These are phyloP conservation scores for Eutrema japonicum DNA, from an alignment of 345 rosid species.

Conservation along the genomic window DNA sequence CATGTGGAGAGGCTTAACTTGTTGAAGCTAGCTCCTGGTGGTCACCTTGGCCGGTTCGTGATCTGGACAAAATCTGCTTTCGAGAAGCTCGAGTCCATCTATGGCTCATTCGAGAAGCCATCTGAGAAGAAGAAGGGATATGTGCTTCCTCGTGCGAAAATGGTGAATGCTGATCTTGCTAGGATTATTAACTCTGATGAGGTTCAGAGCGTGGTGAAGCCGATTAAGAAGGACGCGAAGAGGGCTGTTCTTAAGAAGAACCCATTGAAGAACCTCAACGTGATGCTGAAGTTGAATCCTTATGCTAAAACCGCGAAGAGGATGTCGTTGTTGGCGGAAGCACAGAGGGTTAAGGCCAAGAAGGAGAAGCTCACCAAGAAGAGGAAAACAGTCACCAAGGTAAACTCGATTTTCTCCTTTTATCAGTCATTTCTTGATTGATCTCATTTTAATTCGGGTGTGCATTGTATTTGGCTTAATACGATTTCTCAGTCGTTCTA, in stretches of 20 bases:
- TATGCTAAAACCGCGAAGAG: slow-evolving; percentile 96
- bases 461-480: background rate
- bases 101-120: slow-evolving; percentile 79
- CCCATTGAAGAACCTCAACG: slow-evolving; percentile 84
- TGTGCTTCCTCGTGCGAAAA: slow-evolving; percentile 81
- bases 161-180: slow-evolving; percentile 93
- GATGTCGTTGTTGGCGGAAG: slow-evolving; percentile 95
- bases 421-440: background rate
- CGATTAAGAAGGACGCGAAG: slow-evolving; percentile 74
- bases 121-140: slow-evolving; percentile 95
- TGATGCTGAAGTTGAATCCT: slow-evolving; percentile 83
- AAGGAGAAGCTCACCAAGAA: slow-evolving; percentile 96
- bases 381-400: slow-evolving; percentile 79
- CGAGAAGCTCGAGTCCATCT: slow-evolving; percentile 89
- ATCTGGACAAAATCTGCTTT: slow-evolving; percentile 97
- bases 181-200: slow-evolving; percentile 97
- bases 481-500: background rate
- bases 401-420: slow-evolving; percentile 32
- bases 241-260: slow-evolving; percentile 92
- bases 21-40: slow-evolving; percentile 95
- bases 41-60: slow-evolving; percentile 90
- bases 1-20: slow-evolving; percentile 88
- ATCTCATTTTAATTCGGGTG: background rate
- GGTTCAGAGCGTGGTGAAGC: slow-evolving; percentile 91
- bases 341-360: slow-evolving; percentile 88